phyloP scores from a whole-genome alignment of 768 basidiomycete genomes.

The Leccinum broughii region DNA sequence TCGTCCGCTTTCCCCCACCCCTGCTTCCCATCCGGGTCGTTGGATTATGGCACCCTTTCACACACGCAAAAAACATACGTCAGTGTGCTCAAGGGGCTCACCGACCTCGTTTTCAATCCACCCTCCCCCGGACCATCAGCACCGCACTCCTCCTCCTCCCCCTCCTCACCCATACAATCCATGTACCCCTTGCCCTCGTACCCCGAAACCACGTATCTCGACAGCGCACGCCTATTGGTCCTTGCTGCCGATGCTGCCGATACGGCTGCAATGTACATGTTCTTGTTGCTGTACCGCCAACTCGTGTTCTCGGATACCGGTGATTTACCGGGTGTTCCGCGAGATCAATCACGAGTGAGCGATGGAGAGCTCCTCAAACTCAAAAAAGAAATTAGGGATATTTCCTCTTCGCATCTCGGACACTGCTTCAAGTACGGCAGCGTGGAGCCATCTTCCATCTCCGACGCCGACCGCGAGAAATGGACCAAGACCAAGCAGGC shows the following conservation, averaged over 20 bases:
- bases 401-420: conserved; percentile 57
- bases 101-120: conserved; percentile 65
- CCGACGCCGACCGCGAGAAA: conserved; percentile 46
- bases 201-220: conserved; percentile 83
- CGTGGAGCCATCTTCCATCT: conserved; percentile 24
- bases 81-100: conserved; percentile 56
- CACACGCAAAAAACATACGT: conserved; percentile 49
- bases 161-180: conserved; percentile 33
- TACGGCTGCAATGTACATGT: conserved; percentile 73
- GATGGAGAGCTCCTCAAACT: conserved; percentile 57
- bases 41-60: conserved; percentile 47
- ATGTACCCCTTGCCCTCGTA: conserved; percentile 43
- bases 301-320: conserved; percentile 54
- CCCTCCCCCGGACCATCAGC: conserved; percentile 40
- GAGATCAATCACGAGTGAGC: conserved; percentile 42
- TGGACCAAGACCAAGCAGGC: conserved; percentile 61
- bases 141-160: conserved; percentile 19
- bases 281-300: conserved; percentile 78
- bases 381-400: conserved; percentile 76
- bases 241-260: conserved; percentile 76
- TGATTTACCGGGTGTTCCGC: conserved; percentile 29
- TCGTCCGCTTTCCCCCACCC: conserved; percentile 45
- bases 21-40: conserved; percentile 40
- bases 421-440: conserved; percentile 48
- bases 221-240: conserved; percentile 63